Evolutionary conservation across 2,329 filamentous ascomycete species (phyloP).

Genomic region (Pseudogymnoascus verrucosus): DNA sequence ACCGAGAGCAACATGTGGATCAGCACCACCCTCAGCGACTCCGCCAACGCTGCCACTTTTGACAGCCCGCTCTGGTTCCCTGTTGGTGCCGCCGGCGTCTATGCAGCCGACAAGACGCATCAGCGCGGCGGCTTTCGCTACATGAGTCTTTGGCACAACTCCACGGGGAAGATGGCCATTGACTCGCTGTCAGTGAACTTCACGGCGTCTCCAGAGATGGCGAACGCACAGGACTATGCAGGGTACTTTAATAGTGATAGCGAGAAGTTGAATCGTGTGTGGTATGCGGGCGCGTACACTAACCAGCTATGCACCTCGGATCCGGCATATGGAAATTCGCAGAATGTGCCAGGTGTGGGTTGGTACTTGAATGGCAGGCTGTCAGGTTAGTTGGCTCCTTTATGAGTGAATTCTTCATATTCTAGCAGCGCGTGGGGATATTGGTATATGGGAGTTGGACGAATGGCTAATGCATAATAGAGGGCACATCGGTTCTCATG

Average conservation of each 20-base stretch:
- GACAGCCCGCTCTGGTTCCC: constrained; percentile 43
- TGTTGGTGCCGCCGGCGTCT: constrained; percentile 30
- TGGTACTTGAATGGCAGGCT: not conserved
- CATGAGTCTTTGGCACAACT: constrained; percentile 36
- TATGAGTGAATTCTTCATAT: not conserved
- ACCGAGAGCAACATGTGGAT: constrained; percentile 39
- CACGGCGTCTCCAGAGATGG: constrained; percentile 27
- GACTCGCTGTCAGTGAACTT: constrained; percentile 32
- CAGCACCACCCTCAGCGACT: constrained; percentile 37
- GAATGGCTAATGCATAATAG: not conserved
- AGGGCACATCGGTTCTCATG: constrained; percentile 22
- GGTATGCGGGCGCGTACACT: constrained; percentile 30
- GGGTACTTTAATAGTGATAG: constrained; percentile 26
- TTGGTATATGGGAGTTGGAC: not conserved
- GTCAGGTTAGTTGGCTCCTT: not conserved
- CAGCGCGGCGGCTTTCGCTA: constrained; percentile 39
- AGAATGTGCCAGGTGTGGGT: constrained; percentile 11
- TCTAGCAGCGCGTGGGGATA: not conserved
- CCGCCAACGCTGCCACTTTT: constrained; percentile 37
- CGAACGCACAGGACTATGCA: constrained; percentile 13
- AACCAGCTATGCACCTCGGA: constrained; percentile 26
- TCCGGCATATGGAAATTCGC: constrained; percentile 16
- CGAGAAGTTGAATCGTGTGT: constrained; percentile 30
- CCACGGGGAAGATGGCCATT: constrained; percentile 33
- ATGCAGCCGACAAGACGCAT: constrained; percentile 34